These are phyloP conservation scores for Crucihimalaya himalaica DNA, from an alignment of 345 rosid genomes.

Conservation along the genomic window DNA sequence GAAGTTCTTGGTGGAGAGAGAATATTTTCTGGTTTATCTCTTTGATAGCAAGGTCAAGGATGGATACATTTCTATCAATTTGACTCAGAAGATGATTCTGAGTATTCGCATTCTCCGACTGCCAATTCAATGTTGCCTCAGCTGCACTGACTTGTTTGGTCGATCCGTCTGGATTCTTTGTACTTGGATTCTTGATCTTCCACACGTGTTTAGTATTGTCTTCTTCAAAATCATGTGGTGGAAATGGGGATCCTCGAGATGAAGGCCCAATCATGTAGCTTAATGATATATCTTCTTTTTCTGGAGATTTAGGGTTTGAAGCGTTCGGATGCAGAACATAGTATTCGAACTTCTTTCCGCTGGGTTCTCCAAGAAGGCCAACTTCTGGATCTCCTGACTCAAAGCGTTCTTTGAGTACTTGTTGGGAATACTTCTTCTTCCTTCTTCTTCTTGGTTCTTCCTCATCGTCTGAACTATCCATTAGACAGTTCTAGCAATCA, in stretches of 20 bases:
- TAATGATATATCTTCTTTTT: too few relatives aligned
- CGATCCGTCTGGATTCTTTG: too few relatives aligned
- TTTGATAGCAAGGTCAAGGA: neutral
- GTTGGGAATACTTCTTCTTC: neutral
- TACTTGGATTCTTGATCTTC: too few relatives aligned
- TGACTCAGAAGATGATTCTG: neutral
- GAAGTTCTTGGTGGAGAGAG: neutral
- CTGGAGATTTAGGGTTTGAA: neutral
- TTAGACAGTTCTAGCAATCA: neutral
- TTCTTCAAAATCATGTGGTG: too few relatives aligned
- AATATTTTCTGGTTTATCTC: neutral
- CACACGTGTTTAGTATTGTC: too few relatives aligned
- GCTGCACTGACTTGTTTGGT: too few relatives aligned
- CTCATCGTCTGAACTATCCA: neutral
- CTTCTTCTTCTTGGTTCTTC: neutral
- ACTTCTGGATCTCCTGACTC: neutral
- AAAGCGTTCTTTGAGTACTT: neutral
- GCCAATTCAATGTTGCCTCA: neutral
- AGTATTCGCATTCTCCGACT: neutral
- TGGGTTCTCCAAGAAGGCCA: neutral
- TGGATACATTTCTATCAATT: neutral
- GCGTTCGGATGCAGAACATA: neutral
- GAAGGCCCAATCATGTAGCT: too few relatives aligned
- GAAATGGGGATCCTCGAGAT: too few relatives aligned
- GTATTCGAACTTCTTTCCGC: too few relatives aligned